Percentiles rank a stretch among this genome's conserved stretches.
These are phyloP conservation scores for Panaeolus papilionaceus DNA, from an alignment of 768 basidiomycete genomes.

Conservation along the genomic window DNA sequence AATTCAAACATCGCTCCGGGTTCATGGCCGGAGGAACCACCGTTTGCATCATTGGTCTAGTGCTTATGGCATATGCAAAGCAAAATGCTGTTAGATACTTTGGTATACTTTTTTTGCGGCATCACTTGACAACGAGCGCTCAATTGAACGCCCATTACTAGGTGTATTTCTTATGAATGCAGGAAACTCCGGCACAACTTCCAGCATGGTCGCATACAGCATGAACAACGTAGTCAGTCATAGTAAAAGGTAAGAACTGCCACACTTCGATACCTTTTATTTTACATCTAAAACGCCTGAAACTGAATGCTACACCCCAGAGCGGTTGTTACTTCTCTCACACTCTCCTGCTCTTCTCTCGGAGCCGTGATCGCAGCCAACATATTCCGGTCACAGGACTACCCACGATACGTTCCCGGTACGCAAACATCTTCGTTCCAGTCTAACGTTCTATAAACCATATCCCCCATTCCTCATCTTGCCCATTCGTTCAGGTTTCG, in stretches of 20 bases:
- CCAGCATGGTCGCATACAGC: slow-evolving; percentile 36
- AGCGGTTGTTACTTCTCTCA: slow-evolving; percentile 46
- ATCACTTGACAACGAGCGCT: too few relatives aligned
- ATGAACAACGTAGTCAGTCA: slow-evolving; percentile 54
- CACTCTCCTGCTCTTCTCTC: slow-evolving; percentile 46
- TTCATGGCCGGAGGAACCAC: slow-evolving; percentile 46
- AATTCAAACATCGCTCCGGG: slow-evolving; percentile 45
- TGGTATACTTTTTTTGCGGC: slow-evolving; percentile 32
- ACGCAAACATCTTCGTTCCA: slow-evolving; percentile 1
- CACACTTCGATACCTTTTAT: not conserved
- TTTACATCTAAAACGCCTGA: too few relatives aligned
- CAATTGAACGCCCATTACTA: slow-evolving; percentile 20
- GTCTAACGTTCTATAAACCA: too few relatives aligned
- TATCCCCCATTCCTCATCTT: too few relatives aligned
- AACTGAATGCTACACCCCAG: slow-evolving; percentile 30
- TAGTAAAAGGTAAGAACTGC: slow-evolving; percentile 42
- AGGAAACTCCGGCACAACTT: slow-evolving; percentile 48
- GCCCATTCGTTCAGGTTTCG: slow-evolving; percentile 35
- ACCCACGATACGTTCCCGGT: slow-evolving; percentile 53
- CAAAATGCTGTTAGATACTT: slow-evolving; percentile 47
- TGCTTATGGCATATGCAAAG: slow-evolving; percentile 44
- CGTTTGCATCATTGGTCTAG: slow-evolving; percentile 45
- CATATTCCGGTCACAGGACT: slow-evolving; percentile 47
- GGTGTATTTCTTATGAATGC: slow-evolving; percentile 51
- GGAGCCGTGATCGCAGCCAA: slow-evolving; percentile 52